phyloP scores from a whole-genome alignment of 2,329 filamentous ascomycete genomes.

The Zasmidium angulare region DNA sequence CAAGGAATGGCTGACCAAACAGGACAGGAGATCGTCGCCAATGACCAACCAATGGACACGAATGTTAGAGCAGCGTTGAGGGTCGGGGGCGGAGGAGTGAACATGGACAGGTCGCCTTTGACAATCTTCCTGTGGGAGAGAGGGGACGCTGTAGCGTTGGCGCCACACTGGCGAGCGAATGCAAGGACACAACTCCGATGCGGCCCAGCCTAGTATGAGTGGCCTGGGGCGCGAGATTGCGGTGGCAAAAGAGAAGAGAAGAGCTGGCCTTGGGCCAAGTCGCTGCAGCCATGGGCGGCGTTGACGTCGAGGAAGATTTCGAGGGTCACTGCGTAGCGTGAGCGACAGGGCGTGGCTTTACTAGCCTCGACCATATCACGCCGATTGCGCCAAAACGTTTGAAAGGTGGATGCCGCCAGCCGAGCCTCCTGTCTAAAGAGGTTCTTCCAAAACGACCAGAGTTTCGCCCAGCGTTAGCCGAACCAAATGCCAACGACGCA shows the following conservation, averaged over 20 bases:
- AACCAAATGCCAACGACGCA: not conserved
- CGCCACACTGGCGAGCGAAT: no score
- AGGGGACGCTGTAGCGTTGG: not conserved
- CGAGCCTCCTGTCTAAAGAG: conserved; percentile 12
- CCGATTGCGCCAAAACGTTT: conserved; percentile 16
- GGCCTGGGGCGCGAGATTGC: conserved; percentile 6
- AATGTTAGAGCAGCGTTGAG: conserved; percentile 7
- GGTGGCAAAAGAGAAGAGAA: conserved; percentile 8
- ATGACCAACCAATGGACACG: conserved; percentile 9
- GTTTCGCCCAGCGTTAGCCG: conserved; percentile 2
- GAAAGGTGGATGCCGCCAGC: conserved; percentile 7
- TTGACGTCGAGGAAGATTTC: not conserved
- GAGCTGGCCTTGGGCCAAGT: not conserved
- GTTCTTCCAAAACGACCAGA: conserved; percentile 5
- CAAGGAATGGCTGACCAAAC: conserved; percentile 17
- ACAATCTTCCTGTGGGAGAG: not conserved
- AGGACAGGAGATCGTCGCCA: conserved; percentile 13
- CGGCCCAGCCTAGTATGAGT: not conserved
- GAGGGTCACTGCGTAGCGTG: not conserved
- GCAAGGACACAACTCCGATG: conserved; percentile 3
- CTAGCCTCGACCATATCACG: conserved; percentile 13
- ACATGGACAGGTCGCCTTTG: not conserved
- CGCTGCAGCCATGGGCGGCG: not conserved
- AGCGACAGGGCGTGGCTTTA: conserved; percentile 14
- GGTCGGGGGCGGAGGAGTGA: not conserved